A percentile compares a stretch with the other conserved stretches of the same genome.
phyloP scores from a whole-genome alignment of 148 eudicot genomes.

The Suaeda aralocaspica region DNA sequence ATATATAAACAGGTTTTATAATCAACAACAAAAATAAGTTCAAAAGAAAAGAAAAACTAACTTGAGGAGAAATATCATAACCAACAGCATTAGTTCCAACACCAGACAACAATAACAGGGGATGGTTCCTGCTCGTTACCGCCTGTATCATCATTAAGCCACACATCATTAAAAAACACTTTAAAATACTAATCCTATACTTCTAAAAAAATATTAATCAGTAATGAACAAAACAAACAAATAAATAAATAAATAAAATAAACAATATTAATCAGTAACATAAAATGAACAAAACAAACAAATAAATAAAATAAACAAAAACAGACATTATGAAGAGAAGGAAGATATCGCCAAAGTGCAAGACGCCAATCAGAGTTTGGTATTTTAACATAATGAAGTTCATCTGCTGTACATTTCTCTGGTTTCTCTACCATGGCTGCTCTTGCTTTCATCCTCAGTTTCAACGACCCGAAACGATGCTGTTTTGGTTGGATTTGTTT shows the following conservation, averaged over 20 bases:
- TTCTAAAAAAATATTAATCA: not conserved
- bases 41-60: constrained; percentile 32
- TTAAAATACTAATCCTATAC: not conserved
- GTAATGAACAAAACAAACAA: not conserved
- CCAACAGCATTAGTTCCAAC: constrained; percentile 96
- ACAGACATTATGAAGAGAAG: constrained; percentile 29
- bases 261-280: not conserved
- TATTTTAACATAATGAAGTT: constrained; percentile 71
- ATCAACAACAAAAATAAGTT: not conserved
- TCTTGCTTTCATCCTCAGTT: not conserved
- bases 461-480: not conserved
- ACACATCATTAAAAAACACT: not conserved
- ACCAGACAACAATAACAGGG: constrained; percentile 81
- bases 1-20: no score
- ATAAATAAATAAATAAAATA: no score
- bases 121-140: constrained; percentile 68
- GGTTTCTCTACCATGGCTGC: constrained; percentile 46
- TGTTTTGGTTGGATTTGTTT: not conserved
- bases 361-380: constrained; percentile 56
- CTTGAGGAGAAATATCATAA: constrained; percentile 92
- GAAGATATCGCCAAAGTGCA: constrained; percentile 85
- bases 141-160: constrained; percentile 43
- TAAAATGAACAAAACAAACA: not conserved
- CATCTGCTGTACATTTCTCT: constrained; percentile 70
- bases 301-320: no score